Evolutionary conservation across 2,329 filamentous ascomycete species (phyloP).

Genomic region (Ophiostoma ulmi): DNA sequence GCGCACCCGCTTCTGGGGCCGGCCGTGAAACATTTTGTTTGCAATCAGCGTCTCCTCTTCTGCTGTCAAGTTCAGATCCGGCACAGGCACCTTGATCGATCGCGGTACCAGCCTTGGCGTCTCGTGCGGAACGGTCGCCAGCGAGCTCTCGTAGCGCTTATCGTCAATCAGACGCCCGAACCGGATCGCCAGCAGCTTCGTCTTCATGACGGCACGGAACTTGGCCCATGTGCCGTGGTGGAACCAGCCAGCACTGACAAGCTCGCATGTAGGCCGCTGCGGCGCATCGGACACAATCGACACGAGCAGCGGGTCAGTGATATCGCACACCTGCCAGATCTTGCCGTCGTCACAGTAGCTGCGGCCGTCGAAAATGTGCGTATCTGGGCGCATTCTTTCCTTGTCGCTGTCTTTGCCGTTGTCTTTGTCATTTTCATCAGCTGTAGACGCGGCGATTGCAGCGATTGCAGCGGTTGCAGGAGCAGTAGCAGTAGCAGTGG

Average conservation of each 20-base stretch:
- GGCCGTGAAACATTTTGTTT: conserved; percentile 25
- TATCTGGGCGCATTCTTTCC: conserved; percentile 36
- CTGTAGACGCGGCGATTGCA: background rate
- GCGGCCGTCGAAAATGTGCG: conserved; percentile 79
- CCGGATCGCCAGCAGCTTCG: conserved; percentile 68
- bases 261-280: conserved; percentile 55
- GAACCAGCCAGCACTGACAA: conserved; percentile 72
- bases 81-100: conserved; percentile 38
- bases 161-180: conserved; percentile 49
- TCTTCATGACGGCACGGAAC: conserved; percentile 79
- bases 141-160: conserved; percentile 30
- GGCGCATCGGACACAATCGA: conserved; percentile 60
- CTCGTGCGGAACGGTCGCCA: conserved; percentile 37
- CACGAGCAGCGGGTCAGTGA: conserved; percentile 70
- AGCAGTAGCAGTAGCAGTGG: background rate
- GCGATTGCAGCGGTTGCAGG: too few species aligned
- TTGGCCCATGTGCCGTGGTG: conserved; percentile 76
- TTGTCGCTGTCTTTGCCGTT: conserved; percentile 26
- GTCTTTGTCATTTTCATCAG: background rate
- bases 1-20: conserved; percentile 24
- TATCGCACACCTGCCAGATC: conserved; percentile 91
- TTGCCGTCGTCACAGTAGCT: conserved; percentile 73
- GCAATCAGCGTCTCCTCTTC: conserved; percentile 32
- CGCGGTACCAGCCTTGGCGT: conserved; percentile 32
- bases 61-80: conserved; percentile 38